Conservation (phyloP, 257 asterid genomes). For the Solanum lycopersicoides region DNA sequence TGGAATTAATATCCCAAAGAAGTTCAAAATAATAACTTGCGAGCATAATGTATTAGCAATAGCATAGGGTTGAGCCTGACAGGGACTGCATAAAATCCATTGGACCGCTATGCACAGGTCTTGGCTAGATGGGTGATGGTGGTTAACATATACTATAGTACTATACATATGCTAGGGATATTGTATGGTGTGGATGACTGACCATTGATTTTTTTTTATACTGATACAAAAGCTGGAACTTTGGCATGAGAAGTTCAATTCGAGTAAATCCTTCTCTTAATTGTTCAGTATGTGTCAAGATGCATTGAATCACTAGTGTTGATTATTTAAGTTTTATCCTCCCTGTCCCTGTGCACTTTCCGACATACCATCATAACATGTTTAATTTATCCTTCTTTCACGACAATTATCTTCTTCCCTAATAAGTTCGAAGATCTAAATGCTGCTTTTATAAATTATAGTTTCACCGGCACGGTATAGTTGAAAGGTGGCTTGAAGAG, state of each 20-base stretch:
- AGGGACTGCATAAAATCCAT: neutral
- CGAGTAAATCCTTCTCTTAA: neutral
- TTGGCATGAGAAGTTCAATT: neutral
- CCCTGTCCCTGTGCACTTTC: neutral
- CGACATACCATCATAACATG: neutral
- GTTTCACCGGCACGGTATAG: conserved; percentile 75
- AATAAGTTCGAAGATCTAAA: neutral
- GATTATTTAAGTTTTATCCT: neutral
- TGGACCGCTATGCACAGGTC: neutral
- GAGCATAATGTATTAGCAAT: neutral
- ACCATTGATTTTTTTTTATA: neutral
- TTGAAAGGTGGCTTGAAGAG: conserved; percentile 95
- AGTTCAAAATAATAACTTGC: neutral
- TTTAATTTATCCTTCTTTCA: neutral
- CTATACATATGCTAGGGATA: neutral
- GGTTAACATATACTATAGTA: neutral
- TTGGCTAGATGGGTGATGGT: neutral
- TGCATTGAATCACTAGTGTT: neutral
- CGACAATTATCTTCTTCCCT: neutral
- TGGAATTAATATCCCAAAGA: neutral
- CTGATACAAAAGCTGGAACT: neutral
- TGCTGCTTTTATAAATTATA: conserved; percentile 21
- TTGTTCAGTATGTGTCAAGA: neutral
- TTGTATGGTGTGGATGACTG: neutral
- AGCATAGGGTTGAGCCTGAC: neutral